Evolutionary conservation across 345 rosid species (phyloP).

Genomic region (Eucalyptus camaldulensis): DNA sequence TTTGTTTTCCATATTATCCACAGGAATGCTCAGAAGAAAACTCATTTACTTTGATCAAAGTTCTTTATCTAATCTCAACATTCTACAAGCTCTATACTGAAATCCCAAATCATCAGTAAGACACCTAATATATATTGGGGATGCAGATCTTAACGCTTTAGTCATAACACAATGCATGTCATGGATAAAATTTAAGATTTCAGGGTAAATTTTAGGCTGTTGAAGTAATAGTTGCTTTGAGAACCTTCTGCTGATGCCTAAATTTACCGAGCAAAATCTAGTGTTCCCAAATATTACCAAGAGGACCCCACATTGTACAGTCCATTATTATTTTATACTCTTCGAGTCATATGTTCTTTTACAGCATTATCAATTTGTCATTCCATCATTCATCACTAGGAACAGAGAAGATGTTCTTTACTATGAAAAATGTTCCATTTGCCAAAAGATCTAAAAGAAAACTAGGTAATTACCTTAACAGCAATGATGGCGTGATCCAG

Average conservation of each 20-base stretch:
- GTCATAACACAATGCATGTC: neutral
- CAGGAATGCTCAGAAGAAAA: neutral
- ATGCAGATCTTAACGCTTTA: neutral
- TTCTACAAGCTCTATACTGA: neutral
- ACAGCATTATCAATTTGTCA: neutral
- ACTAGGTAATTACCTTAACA: slow-evolving; percentile 43
- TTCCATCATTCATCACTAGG: neutral
- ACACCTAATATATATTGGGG: neutral
- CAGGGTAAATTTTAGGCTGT: neutral
- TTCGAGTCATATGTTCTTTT: neutral
- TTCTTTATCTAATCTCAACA: neutral
- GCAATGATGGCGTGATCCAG: slow-evolving; percentile 92
- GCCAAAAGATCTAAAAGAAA: neutral
- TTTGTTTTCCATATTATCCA: neutral
- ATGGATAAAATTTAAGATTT: neutral
- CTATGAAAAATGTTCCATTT: neutral
- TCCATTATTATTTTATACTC: neutral
- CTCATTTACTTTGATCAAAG: neutral
- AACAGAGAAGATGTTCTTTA: neutral
- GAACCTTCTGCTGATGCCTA: neutral
- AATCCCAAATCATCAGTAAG: neutral
- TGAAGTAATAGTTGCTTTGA: neutral
- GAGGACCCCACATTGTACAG: neutral
- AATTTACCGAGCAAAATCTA: neutral
- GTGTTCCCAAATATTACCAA: neutral